Base-by-base conservation (phyloP, 1,139 yeast species). In the Saccharomyces hybrid region DNA sequence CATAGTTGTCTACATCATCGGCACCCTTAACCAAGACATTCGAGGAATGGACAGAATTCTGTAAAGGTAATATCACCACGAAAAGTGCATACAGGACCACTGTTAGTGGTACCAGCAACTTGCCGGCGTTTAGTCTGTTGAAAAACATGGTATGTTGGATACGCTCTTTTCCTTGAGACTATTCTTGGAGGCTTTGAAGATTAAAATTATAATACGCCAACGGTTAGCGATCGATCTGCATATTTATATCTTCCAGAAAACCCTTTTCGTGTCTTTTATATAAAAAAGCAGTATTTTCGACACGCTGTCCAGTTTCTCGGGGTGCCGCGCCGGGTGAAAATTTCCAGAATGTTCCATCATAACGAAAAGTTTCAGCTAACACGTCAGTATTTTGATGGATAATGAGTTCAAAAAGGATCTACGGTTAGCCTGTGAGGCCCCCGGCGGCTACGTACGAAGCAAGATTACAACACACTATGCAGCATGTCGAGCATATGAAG, bases 1-100 rank as follows among this genome's bases (percentile, higher is more conserved):
- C 93, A 63, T 85, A 86, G 65, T 72, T 78, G 53, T 82, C 86
- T 20, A 76, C 72, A 42, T 78, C 79, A 51, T 75, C 83, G 30
- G 50, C 48, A 14, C 64, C 69, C 53, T 60, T 61, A 11, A 61
- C 70, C 27, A 67, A 49, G 28, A 61, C 56, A 16, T 57, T 56
- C 28, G 65, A 56, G n/a, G 61, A 59, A 50, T 52, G 53, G 14
- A 55, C 52, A 34, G 65, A 59, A 55, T 74, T 75, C 52, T 79
- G 78, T 50, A 77, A 70, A 32, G 95, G 95, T 60, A 84, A 74
- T 25, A 83, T 72, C 55, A 82, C 79, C 59, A 82, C 70, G 56
- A 83, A 71, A 55, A 83, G 67, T 51, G 86, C 81, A 69, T 84
- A 84, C 56, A 83, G 68, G 60, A 78, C 68, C 57, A 82, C 79